Base-by-base conservation (phyloP, 1,139 yeast genomes). In the Blastobotrys proliferans region DNA sequence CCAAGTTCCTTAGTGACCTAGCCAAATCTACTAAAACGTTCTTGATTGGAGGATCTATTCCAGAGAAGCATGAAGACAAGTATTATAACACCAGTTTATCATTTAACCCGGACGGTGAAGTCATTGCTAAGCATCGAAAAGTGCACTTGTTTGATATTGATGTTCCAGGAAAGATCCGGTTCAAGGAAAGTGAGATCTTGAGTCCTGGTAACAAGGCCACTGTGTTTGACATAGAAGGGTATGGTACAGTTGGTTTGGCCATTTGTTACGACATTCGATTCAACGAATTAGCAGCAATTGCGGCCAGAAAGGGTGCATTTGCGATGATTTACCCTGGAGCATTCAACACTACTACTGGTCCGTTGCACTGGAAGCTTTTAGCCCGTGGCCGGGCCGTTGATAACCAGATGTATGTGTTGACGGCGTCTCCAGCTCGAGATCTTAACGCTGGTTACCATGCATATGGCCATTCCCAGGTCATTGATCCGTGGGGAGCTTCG, bases 291-390 rank as follows among this genome's bases (percentile, higher is more conserved):
- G 95, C 97, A 1, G 75, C 80, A 53, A 72, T 82, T 18, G 88
- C 94, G 6, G 79, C 94, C 3, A 75, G 97, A 51, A 76, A 79
- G 45, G 63, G 69, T 45, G 81, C 95, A 0, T 87, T 87, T 66
- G 94, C 94, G 28, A 83, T 88, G 92, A 72, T 87, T 42, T 88
- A 87, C 54, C 97, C 97, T 0, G 95, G 96, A 42, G 97, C 97
- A 0, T 90, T 90, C 70, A 90, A 90, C 69, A 85, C 95, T 18
- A 86, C 92, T 24, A 90, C 97, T 0, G 97, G 97, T 0, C 97
- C 97, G 1, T 69, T 86, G 58, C 97, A 87, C 62, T 90, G 97
- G 97, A 83, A 82, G 53, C 70, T 88, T 52, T 73, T 90, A 47
- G 96, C 94, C 1, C 73, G 90, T 48, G 74, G 94, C 1, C 72